Evolutionary conservation across 768 basidiomycete species (phyloP).

Genomic region (Coprinopsis sp.): DNA sequence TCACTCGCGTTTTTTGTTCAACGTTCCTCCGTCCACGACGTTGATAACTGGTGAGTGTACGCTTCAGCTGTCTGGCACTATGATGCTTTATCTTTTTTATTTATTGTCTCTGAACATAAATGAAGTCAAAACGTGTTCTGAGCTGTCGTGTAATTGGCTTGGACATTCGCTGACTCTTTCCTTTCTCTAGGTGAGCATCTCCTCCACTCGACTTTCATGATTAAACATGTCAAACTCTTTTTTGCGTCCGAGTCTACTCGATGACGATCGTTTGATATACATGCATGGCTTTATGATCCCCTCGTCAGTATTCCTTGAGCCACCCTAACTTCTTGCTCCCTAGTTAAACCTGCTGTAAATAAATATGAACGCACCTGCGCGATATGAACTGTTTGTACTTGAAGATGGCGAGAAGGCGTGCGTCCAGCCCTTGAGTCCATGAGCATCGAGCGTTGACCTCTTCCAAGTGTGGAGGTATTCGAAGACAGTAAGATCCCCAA

Average conservation of each 20-base stretch:
- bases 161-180: neutral
- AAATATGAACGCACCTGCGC: slow-evolving; percentile 89
- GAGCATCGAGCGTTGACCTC: slow-evolving; percentile 6
- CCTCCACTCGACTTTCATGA: slow-evolving; percentile 6
- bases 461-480: slow-evolving; percentile 72
- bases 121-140: neutral
- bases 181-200: neutral
- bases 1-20: too few species aligned
- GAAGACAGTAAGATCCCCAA: slow-evolving; percentile 99
- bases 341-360: slow-evolving; percentile 11
- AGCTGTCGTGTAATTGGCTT: neutral
- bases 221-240: slow-evolving; percentile 10
- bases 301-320: slow-evolving; percentile 9
- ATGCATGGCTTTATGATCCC: too few species aligned
- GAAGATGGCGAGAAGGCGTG: slow-evolving; percentile 93
- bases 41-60: slow-evolving; percentile 2
- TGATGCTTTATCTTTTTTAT: slow-evolving; percentile 33
- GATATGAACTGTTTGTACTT: slow-evolving; percentile 86
- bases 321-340: slow-evolving; percentile 10
- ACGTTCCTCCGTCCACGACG: slow-evolving; percentile 20
- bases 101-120: slow-evolving; percentile 67
- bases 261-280: too few species aligned
- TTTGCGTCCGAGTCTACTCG: too few species aligned
- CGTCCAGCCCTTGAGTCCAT: slow-evolving; percentile 34
- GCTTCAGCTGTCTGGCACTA: neutral